Base-by-base conservation (phyloP, 1,139 yeast genomes). In the Diutina ranongensis region DNA sequence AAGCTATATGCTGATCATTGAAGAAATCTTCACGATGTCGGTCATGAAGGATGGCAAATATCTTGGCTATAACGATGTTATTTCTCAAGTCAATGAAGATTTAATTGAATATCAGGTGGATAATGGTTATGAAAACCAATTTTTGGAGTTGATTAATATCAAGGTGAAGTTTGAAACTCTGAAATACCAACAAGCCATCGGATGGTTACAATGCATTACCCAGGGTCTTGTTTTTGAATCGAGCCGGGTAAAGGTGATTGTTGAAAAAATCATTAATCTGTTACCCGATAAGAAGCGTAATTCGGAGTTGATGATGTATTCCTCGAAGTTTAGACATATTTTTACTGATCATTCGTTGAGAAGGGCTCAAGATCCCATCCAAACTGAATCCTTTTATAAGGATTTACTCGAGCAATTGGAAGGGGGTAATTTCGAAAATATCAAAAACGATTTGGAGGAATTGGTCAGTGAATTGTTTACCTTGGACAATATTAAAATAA, bases 211-310 rank as follows among this genome's bases (percentile, higher is more conserved):
- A 35, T 78, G 79, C 47, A 71, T 85, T 18, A 64, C 88, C 55
- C 78, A 76, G 58, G 71, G 74, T 54, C 72, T 84, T 18, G 72
- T 77, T 4, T 86, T 86, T 59, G 95, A 89, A 49, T 78, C 76
- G 50, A 72, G 76, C 16, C 73, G 97, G 58, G 74, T 88, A 20
- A 72, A 72, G 51, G 78, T 86, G 22, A 71, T 83, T 22, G 59
- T 89, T 44, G 95, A 88, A 51, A 86, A 85, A 56, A 69, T 83
- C 45, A 64, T 88, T 49, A 85, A 83, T 55, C 72, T 85, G 0
- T 63, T 92, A 44, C 83, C 95, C 0, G 95, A 87, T 48, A 67
- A 73, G 41, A 89, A 88, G 61, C 78, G 98, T 58, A 78, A 77
- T 54, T 97, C 95, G 20, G 77, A 77, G 45, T 62, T 72, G 3